These are phyloP conservation scores for Blechomonas ayalai DNA, from an alignment of 208 protist genomes.

Conservation along the genomic window DNA sequence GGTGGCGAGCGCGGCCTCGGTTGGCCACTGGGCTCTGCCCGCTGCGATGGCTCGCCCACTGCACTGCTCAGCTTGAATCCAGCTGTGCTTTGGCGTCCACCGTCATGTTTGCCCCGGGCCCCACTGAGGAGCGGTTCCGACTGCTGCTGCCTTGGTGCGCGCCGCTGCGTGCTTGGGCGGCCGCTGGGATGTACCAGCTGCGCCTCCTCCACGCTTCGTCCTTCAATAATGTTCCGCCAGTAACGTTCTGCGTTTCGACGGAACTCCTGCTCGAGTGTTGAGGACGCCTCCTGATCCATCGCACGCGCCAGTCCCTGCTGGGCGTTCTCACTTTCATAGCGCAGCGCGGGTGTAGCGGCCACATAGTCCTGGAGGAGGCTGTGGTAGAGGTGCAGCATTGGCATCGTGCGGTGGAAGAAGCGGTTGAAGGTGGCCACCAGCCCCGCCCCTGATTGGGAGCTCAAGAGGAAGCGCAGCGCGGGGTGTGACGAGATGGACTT, in stretches of 20 bases:
- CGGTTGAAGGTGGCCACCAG: conserved; percentile 71
- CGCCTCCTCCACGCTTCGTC: conserved; percentile 39
- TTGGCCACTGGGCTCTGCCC: no score
- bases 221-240: conserved; percentile 78
- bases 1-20: no score
- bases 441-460: conserved; percentile 10
- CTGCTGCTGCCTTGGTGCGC: no score
- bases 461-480: conserved; percentile 39
- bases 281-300: conserved; percentile 49
- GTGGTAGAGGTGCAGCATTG: conserved; percentile 72
- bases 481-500: conserved; percentile 47
- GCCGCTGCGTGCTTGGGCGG: no score
- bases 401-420: conserved; percentile 67
- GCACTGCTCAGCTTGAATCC: no score
- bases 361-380: conserved; percentile 39
- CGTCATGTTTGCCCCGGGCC: no score
- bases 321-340: conserved; percentile 34
- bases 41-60: no score
- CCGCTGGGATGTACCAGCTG: conserved; percentile 3
- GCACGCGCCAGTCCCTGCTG: conserved; percentile 31
- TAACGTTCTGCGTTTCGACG: conserved; percentile 82
- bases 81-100: no score
- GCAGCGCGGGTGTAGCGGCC: conserved; percentile 14
- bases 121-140: no score
- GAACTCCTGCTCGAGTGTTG: conserved; percentile 74